phyloP scores from a whole-genome alignment of 805 yeast species.

The Candida andamanensis region DNA sequence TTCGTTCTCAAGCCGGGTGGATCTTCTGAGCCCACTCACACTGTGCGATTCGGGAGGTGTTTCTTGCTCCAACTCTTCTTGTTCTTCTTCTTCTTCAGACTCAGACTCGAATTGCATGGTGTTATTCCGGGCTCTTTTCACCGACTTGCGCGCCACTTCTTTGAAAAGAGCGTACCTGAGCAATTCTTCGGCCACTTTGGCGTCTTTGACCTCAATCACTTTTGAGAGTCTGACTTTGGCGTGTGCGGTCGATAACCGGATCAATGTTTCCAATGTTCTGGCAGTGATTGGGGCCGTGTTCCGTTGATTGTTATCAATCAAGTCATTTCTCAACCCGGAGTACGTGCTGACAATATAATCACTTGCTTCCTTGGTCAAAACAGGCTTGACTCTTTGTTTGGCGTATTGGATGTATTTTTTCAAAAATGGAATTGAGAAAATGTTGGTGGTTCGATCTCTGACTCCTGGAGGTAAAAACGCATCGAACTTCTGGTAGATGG shows the following conservation, averaged over 20 bases:
- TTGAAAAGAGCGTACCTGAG: constrained; percentile 82
- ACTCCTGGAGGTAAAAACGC: constrained; percentile 82
- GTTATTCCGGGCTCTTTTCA: constrained; percentile 24
- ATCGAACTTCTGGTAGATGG: constrained; percentile 80
- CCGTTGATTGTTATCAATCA: constrained; percentile 54
- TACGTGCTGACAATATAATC: constrained; percentile 77
- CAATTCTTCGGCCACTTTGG: constrained; percentile 78
- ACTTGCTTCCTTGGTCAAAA: constrained; percentile 69
- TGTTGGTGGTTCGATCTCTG: constrained; percentile 22
- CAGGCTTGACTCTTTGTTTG: constrained; percentile 80
- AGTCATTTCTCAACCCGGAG: constrained; percentile 75
- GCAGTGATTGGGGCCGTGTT: constrained; percentile 94
- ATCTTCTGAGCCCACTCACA: constrained; percentile 14
- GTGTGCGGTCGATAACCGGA: constrained; percentile 93
- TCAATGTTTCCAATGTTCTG: constrained; percentile 93
- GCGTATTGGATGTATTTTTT: constrained; percentile 93
- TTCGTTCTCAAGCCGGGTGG: constrained; percentile 15
- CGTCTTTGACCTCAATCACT: constrained; percentile 71
- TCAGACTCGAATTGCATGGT: constrained; percentile 28
- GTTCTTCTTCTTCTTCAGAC: constrained; percentile 27
- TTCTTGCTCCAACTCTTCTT: constrained; percentile 1
- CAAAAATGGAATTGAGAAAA: constrained; percentile 73
- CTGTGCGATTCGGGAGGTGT: constrained; percentile 5
- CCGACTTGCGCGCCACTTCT: constrained; percentile 48
- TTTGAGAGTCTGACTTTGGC: constrained; percentile 89